Evolutionary conservation across 2,329 filamentous ascomycete genomes (phyloP), one percentile per base, ranked within the genome.

Genomic region (Metarhizium anisopliae): DNA sequence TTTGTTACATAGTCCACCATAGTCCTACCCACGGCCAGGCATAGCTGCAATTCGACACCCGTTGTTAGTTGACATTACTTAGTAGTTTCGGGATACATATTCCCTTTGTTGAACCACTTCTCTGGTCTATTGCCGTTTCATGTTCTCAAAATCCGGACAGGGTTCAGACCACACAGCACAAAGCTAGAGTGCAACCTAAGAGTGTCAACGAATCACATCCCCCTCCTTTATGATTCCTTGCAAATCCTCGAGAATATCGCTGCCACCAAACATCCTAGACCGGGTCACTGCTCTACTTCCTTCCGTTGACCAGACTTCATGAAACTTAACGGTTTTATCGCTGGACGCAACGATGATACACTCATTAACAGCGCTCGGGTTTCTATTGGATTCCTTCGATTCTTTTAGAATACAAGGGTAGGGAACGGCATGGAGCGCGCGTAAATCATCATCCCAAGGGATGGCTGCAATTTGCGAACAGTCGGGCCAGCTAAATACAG

Each of bases 401-500:
- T 68, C 14, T 61, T 36, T 60, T 2, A 72, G 71, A 0, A 70
- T 69, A 43, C 72, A 81, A 10, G 91, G 90, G 69, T 94, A 97
- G 1, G 88, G 78, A 51, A 97, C 85, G n/a, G 90, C 93, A 70
- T 87, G 95, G 35, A 99, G 72, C 10, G 92, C 93, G 42, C 90
- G 80, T 67, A 89, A 82, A 58, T 90, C 85, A 38, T 85, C 83
- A 52, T 84, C 85, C 93, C 84, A 97, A 0, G 91, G 89, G 56
- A 97, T 87, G 16, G 87, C 86, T 11, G 90, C 87, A 1, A 96
- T 82, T 67, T 94, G 89, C 60, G 84, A 83, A 70, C 94, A 97
- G 55, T 89, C 87, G 0, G 94, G 94, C 94, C 94, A 97, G 50
- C 87, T 87, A 71, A 96, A 99, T 8, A 97, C 86, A 2, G 91